Base-by-base conservation (phyloP, 1,139 yeast genomes). In the Saccharomycopsis hybrid region DNA sequence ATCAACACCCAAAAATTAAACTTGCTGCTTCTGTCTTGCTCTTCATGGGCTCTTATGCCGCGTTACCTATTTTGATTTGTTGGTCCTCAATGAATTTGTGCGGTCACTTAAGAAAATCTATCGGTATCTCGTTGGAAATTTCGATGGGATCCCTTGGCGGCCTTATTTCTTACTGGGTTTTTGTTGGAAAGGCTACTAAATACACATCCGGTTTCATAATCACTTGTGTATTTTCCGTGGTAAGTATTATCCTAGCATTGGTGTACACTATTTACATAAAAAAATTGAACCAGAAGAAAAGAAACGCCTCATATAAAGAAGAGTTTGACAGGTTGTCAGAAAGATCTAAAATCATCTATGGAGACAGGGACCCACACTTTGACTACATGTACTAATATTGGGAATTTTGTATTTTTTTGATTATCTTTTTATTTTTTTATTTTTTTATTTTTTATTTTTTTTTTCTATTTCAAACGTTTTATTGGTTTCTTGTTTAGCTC, bases 61-160 rank as follows among this genome's bases (percentile, higher is more conserved):
- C 79, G 37, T 82, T 82, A 87, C 89, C 89, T 4, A 56, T 81
- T 32, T 63, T 81, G 31, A 78, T 83, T 30, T 82, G 89, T 65
- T 82, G 88, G 88, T 69, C 68, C 25, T 73, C 81, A 25, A 71
- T 81, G 62, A 82, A 82, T 61, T 76, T 78, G 58, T 78, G 83
- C 5, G 85, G 87, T 27, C 87, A 82, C 61, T 67, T 76, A 44
- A 71, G 87, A 60, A 78, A 80, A 56, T 70, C 82, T 36, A 82
- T 81, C 32, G 85, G 82, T 41, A 76, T 85, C 13, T 86, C 84
- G 2, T 77, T 80, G 71, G 82, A 80, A 58, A 77, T 83, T 56
- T 88, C 88, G 2, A 80, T 82, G 59, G 89, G 88, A 52, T 82
- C 83, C 63, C 78, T 80, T 58, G 89, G 89, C 51, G 89, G 89